Conservation (phyloP, 768 basidiomycete species). For the Infundibulicybe gibba region DNA sequence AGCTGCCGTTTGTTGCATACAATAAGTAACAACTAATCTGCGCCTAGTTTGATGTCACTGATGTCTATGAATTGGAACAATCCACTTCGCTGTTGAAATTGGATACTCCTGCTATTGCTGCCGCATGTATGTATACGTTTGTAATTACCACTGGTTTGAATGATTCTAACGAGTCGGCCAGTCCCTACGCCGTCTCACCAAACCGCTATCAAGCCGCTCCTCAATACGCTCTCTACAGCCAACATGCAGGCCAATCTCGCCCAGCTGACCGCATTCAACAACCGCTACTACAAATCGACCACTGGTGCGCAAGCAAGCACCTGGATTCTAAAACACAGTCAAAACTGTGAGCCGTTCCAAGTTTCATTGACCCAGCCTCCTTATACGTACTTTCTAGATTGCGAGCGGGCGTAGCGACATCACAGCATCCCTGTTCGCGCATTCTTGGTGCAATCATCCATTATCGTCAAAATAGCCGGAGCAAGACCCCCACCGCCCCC, state of each 20-base stretch:
- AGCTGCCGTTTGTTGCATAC: constrained; percentile 4
- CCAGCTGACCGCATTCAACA: constrained; percentile 36
- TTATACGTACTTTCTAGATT: background rate
- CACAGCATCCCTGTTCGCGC: constrained; percentile 22
- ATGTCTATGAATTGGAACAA: constrained; percentile 31
- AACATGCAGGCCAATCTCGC: constrained; percentile 32
- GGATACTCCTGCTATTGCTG: constrained; percentile 16
- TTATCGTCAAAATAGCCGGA: constrained; percentile 31
- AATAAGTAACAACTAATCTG: too few relatives aligned
- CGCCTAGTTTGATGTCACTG: constrained; percentile 36
- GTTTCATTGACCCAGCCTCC: constrained; percentile 43
- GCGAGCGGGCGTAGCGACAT: constrained; percentile 21
- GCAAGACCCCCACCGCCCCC: constrained; percentile 22
- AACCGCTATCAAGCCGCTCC: constrained; percentile 19
- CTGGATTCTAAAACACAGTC: constrained; percentile 32
- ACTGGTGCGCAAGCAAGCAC: constrained; percentile 33
- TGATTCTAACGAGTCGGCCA: constrained; percentile 4
- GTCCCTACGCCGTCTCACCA: constrained; percentile 29
- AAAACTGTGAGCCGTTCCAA: constrained; percentile 24
- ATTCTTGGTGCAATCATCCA: constrained; percentile 31
- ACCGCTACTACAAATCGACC: constrained; percentile 35
- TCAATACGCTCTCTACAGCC: constrained; percentile 21
- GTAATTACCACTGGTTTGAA: background rate
- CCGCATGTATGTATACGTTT: constrained; percentile 21
- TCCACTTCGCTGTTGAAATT: constrained; percentile 8